phyloP scores from a whole-genome alignment of 257 asterid genomes.

The Salvia rosmarinus region DNA sequence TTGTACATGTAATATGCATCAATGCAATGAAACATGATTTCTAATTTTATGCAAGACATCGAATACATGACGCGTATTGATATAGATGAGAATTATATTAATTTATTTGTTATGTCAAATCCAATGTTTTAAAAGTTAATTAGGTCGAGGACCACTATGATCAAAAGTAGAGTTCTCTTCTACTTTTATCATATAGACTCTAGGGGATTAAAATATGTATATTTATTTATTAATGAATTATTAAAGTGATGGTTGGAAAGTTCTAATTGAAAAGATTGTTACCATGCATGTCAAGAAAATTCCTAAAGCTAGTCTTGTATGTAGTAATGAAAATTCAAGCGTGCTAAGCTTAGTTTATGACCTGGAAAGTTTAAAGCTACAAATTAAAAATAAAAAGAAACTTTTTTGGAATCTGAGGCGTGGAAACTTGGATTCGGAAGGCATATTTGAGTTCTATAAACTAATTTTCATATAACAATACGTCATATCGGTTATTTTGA shows the following conservation, averaged over 20 bases:
- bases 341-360: slow-evolving; percentile 36
- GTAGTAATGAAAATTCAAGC: slow-evolving; percentile 33
- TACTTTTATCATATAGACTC: slow-evolving; percentile 23
- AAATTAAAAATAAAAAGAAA: not conserved
- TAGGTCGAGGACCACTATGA: slow-evolving; percentile 40
- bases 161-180: slow-evolving; percentile 29
- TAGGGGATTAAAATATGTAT: slow-evolving; percentile 34
- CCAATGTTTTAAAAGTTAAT: slow-evolving; percentile 23
- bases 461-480: not conserved
- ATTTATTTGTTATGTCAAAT: slow-evolving; percentile 13
- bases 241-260: slow-evolving; percentile 36
- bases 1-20: not conserved
- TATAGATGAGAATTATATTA: not conserved
- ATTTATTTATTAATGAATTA: not conserved
- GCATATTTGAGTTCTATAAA: not conserved
- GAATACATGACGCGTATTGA: not conserved
- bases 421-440: slow-evolving; percentile 8
- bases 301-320: slow-evolving; percentile 31
- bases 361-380: slow-evolving; percentile 31
- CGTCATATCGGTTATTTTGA: not conserved
- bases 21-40: not conserved
- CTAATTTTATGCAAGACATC: not conserved
- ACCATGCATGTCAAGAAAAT: not conserved
- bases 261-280: slow-evolving; percentile 39
- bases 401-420: slow-evolving; percentile 21